A percentile compares a stretch with the other conserved stretches of the same genome.
phyloP scores from a whole-genome alignment of 2,329 filamentous ascomycete genomes.

The Hymenoscyphus albidus region DNA sequence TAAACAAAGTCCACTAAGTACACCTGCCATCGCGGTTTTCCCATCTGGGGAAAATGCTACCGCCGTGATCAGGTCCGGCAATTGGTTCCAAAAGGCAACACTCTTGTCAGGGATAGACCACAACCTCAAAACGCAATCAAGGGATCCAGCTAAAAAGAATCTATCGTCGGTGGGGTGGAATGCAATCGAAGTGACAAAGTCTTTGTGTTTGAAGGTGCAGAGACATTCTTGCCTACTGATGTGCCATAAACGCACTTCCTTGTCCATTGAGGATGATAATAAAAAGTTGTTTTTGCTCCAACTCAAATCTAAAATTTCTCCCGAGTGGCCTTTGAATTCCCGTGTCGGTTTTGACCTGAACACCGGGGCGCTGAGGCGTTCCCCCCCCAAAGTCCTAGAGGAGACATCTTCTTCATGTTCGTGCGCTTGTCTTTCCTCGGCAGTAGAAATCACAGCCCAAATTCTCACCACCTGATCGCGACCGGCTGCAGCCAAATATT shows the following conservation, averaged over 20 bases:
- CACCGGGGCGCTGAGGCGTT: constrained; percentile 81
- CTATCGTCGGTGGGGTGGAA: constrained; percentile 95
- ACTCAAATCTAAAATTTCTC: constrained; percentile 83
- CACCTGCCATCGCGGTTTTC: constrained; percentile 82
- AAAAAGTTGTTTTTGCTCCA: constrained; percentile 99
- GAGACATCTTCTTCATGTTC: constrained; percentile 64
- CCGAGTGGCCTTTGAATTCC: constrained; percentile 79
- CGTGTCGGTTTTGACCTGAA: constrained; percentile 75
- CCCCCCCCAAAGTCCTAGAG: constrained; percentile 44
- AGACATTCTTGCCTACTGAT: constrained; percentile 79
- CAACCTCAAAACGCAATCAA: constrained; percentile 81
- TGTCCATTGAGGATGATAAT: constrained; percentile 95
- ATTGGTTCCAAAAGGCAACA: constrained; percentile 75
- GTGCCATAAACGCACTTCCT: constrained; percentile 94
- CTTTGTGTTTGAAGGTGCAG: constrained; percentile 89
- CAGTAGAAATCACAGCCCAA: constrained; percentile 81
- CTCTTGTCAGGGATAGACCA: constrained; percentile 97
- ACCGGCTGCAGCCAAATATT: constrained; percentile 86
- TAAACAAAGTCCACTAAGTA: constrained; percentile 77
- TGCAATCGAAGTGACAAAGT: constrained; percentile 90
- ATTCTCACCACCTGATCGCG: constrained; percentile 82
- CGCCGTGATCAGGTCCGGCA: constrained; percentile 87
- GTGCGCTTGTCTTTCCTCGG: constrained; percentile 71
- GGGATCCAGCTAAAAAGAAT: constrained; percentile 90
- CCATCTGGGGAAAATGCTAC: constrained; percentile 93